Evolutionary conservation across 2,329 filamentous ascomycete genomes (phyloP).

Genomic region (Colletotrichum melonis): DNA sequence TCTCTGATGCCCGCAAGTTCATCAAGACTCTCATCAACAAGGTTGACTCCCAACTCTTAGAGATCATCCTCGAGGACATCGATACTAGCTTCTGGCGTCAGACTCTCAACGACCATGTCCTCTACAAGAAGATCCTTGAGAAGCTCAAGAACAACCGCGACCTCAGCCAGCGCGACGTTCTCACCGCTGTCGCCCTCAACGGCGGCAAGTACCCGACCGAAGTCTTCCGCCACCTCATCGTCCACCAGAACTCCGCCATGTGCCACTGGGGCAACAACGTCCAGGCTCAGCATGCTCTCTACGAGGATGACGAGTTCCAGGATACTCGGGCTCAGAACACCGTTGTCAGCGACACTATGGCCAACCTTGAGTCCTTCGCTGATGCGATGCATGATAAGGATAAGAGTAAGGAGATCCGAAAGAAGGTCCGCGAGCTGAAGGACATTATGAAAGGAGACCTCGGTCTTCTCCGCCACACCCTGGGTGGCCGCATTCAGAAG

Average conservation of each 20-base stretch:
- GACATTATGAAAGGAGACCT: not conserved
- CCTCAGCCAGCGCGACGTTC: constrained; percentile 30
- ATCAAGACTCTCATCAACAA: constrained; percentile 13
- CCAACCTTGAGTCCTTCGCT: constrained; percentile 18
- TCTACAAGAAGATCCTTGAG: constrained; percentile 1
- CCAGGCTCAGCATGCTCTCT: constrained; percentile 18
- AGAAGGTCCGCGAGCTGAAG: constrained; percentile 27
- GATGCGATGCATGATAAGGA: constrained; percentile 11
- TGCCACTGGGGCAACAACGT: constrained; percentile 19
- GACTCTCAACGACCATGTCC: not conserved
- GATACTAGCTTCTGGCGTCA: constrained; percentile 31
- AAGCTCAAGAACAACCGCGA: constrained; percentile 16
- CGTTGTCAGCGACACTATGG: not conserved
- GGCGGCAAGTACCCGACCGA: constrained; percentile 27
- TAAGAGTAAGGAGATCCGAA: constrained; percentile 6
- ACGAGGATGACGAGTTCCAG: constrained; percentile 19
- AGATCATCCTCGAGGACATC: constrained; percentile 34
- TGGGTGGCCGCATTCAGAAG: constrained; percentile 16
- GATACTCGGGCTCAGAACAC: not conserved
- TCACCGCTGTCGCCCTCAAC: constrained; percentile 27
- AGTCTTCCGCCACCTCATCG: constrained; percentile 25
- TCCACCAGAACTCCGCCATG: constrained; percentile 26
- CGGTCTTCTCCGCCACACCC: not conserved
- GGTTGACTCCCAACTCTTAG: constrained; percentile 24
- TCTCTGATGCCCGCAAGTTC: constrained; percentile 9